Percentiles rank a stretch among this genome's conserved stretches.
phyloP scores from a whole-genome alignment of 1,139 yeast genomes.

The Blastobotrys illinoisensis region DNA sequence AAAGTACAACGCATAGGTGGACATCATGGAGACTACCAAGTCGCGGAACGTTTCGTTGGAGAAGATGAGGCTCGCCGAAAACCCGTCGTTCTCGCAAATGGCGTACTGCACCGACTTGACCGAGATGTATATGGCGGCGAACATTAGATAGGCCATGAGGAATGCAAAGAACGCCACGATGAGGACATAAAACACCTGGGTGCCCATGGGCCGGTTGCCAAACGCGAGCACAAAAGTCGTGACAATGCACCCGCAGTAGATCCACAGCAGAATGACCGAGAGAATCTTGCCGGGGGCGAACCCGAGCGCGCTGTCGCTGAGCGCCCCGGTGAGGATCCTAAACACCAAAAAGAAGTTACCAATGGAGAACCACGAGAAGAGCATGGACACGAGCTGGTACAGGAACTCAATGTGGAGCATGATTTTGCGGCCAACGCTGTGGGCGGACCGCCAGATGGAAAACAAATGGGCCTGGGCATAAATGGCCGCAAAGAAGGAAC shows the following conservation, averaged over 20 bases:
- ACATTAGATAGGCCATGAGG: slow-evolving; percentile 85
- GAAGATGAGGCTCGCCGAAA: slow-evolving; percentile 46
- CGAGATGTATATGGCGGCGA: slow-evolving; percentile 81
- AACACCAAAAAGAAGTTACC: slow-evolving; percentile 75
- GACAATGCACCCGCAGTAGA: slow-evolving; percentile 80
- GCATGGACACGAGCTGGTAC: slow-evolving; percentile 58
- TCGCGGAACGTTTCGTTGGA: slow-evolving; percentile 70
- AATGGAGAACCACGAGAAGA: slow-evolving; percentile 76
- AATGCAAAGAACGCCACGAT: slow-evolving; percentile 86
- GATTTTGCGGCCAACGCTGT: slow-evolving; percentile 55
- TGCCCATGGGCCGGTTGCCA: slow-evolving; percentile 93
- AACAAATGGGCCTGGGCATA: slow-evolving; percentile 70
- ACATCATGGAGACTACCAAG: slow-evolving; percentile 74
- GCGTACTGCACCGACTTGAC: slow-evolving; percentile 58
- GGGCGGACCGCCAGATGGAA: slow-evolving; percentile 63
- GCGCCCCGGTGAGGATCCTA: slow-evolving; percentile 64
- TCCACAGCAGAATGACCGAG: slow-evolving; percentile 81
- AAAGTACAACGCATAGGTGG: slow-evolving; percentile 79
- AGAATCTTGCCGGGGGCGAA: slow-evolving; percentile 71
- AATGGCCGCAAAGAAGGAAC: slow-evolving; percentile 77
- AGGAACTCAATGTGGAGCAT: slow-evolving; percentile 63
- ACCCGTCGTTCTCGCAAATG: slow-evolving; percentile 38
- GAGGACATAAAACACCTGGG: slow-evolving; percentile 73
- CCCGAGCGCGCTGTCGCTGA: slow-evolving; percentile 49
- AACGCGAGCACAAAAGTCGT: slow-evolving; percentile 87